Evolutionary conservation across 192 early-diverging fungal genomes (phyloP).

Genomic region (Phycomyces blakesleeanus): DNA sequence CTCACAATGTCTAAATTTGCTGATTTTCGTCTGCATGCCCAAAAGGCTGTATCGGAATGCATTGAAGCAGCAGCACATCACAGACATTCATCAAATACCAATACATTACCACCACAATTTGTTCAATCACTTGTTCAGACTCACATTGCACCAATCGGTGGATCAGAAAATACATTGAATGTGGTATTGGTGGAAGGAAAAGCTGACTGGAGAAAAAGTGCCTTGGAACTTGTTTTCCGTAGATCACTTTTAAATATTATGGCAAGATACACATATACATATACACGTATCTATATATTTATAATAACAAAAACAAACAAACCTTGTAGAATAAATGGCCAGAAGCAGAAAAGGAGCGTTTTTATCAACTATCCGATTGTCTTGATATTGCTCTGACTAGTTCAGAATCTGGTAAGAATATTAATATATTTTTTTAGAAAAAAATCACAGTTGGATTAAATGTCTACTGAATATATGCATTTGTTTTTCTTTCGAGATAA

Average conservation of each 20-base stretch:
- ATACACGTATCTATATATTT: not conserved
- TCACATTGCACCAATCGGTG: slow-evolving; percentile 25
- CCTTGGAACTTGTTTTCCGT: slow-evolving; percentile 27
- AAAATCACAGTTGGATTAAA: too few relatives aligned
- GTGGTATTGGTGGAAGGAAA: slow-evolving; percentile 18
- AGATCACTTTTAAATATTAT: slow-evolving; percentile 17
- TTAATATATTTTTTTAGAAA: too few relatives aligned
- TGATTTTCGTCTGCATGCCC: not conserved
- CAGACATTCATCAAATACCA: not conserved
- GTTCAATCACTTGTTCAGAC: slow-evolving; percentile 5
- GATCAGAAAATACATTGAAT: slow-evolving; percentile 11
- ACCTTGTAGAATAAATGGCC: not conserved
- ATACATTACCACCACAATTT: not conserved
- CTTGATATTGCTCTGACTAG: slow-evolving; percentile 14
- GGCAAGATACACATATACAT: slow-evolving; percentile 1
- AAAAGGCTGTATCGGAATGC: not conserved
- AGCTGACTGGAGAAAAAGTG: slow-evolving; percentile 31
- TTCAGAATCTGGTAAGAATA: slow-evolving; percentile 9
- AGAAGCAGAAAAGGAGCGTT: not conserved
- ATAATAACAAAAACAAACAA: not conserved
- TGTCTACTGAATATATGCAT: too few relatives aligned
- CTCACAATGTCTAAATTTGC: slow-evolving; percentile 1
- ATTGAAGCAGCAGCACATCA: not conserved
- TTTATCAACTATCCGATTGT: slow-evolving; percentile 5
- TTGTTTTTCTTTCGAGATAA: not conserved